Conservation (phyloP, 805 yeast genomes). For the Monosporozyma aquatica region DNA sequence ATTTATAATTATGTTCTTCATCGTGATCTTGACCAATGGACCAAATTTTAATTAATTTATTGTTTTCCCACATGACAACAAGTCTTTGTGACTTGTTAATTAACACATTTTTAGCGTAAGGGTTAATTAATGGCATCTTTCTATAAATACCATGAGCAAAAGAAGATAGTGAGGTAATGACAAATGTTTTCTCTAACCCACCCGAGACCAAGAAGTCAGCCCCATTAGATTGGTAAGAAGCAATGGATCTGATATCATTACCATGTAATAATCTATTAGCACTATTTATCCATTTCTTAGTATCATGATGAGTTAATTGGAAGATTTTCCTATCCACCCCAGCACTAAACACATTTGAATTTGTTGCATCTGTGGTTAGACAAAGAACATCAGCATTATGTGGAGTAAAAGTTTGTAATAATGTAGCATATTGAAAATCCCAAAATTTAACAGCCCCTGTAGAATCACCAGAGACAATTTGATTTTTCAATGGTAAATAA, state of each 20-base stretch:
- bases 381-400: slow-evolving; percentile 91
- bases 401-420: slow-evolving; percentile 68
- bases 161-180: slow-evolving; percentile 50
- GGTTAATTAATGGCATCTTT: slow-evolving; percentile 55
- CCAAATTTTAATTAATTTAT: slow-evolving; percentile 70
- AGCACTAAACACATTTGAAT: slow-evolving; percentile 67
- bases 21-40: slow-evolving; percentile 33
- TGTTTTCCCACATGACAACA: slow-evolving; percentile 74
- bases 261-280: slow-evolving; percentile 75
- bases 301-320: slow-evolving; percentile 41
- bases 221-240: slow-evolving; percentile 59
- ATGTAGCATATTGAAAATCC: slow-evolving; percentile 71
- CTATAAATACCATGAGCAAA: slow-evolving; percentile 65
- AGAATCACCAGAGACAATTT: slow-evolving; percentile 92
- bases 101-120: slow-evolving; percentile 44
- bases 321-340: slow-evolving; percentile 91
- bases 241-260: slow-evolving; percentile 73
- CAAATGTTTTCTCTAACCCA: slow-evolving; percentile 67
- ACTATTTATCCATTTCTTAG: slow-evolving; percentile 61
- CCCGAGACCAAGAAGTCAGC: slow-evolving; percentile 67
- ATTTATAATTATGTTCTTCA: slow-evolving; percentile 30
- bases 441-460: slow-evolving; percentile 91
- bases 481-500: slow-evolving; percentile 52
- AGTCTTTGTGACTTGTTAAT: slow-evolving; percentile 41
- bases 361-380: slow-evolving; percentile 49